phyloP scores from a whole-genome alignment of 129 eudicot genomes.

The Gnaphalium uliginosum region DNA sequence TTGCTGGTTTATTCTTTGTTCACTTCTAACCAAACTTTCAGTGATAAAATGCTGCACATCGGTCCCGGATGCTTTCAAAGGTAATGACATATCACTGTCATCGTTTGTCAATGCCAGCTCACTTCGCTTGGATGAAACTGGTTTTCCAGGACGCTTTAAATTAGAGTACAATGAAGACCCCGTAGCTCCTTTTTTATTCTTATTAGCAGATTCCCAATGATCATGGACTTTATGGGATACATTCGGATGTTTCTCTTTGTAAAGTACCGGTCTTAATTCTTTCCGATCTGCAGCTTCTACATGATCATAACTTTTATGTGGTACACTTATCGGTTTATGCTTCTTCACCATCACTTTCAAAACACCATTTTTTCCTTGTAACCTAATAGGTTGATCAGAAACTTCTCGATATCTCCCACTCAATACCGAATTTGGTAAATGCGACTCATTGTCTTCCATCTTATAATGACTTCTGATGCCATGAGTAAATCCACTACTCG shows the following conservation, averaged over 20 bases:
- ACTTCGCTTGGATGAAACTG: constrained; percentile 28
- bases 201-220: constrained; percentile 33
- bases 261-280: constrained; percentile 50
- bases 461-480: constrained; percentile 35
- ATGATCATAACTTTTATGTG: constrained; percentile 26
- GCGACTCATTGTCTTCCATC: constrained; percentile 51
- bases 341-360: constrained; percentile 94
- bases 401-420: constrained; percentile 46
- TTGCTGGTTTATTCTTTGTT: constrained; percentile 38
- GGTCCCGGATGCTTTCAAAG: constrained; percentile 38
- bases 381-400: constrained; percentile 64
- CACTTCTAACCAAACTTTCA: constrained; percentile 44
- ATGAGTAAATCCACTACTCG: constrained; percentile 29
- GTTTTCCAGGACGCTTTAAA: constrained; percentile 41
- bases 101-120: constrained; percentile 39
- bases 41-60: background rate
- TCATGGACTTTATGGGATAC: constrained; percentile 24
- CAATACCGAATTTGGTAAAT: constrained; percentile 45
- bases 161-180: constrained; percentile 39
- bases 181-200: constrained; percentile 31
- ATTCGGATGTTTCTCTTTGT: constrained; percentile 42
- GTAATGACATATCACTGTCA: constrained; percentile 51
- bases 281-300: constrained; percentile 38
- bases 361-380: constrained; percentile 99
- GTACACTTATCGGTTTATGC: constrained; percentile 45